phyloP scores from a whole-genome alignment of 2,329 filamentous ascomycete genomes.

The Claviceps citrina region DNA sequence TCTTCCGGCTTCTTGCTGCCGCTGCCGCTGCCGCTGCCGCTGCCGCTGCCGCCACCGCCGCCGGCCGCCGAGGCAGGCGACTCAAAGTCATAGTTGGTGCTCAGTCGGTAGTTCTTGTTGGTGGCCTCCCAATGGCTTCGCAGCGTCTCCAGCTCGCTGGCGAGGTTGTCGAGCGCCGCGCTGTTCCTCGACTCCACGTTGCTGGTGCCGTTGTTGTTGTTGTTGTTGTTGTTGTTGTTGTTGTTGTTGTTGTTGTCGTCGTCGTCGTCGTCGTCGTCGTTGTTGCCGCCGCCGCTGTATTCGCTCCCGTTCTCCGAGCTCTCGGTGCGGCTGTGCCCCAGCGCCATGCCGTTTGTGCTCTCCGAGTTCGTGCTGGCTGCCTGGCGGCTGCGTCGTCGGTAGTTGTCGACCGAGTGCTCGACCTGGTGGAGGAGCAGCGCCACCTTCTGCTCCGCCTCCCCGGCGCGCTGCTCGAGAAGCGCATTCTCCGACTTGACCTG shows the following conservation, averaged over 20 bases:
- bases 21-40: neutral
- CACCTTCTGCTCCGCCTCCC: constrained; percentile 86
- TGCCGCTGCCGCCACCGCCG: neutral
- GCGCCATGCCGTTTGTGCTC: constrained; percentile 20
- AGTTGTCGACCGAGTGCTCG: constrained; percentile 83
- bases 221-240: neutral
- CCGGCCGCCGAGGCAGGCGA: constrained; percentile 14
- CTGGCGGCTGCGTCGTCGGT: constrained; percentile 61
- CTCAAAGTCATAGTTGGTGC: constrained; percentile 81
- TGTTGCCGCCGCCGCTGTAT: constrained; percentile 22
- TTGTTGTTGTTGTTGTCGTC: neutral
- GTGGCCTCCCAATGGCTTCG: constrained; percentile 89
- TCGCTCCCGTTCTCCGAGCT: constrained; percentile 47
- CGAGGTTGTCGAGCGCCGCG: constrained; percentile 72
- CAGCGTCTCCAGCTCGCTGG: constrained; percentile 79
- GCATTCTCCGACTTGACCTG: constrained; percentile 70
- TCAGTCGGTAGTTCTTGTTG: constrained; percentile 86
- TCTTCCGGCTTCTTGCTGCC: constrained; percentile 25
- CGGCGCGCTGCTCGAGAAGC: constrained; percentile 66
- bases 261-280: neutral
- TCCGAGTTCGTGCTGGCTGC: constrained; percentile 28
- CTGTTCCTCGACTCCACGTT: constrained; percentile 37
- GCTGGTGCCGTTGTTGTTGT: constrained; percentile 26
- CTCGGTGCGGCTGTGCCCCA: constrained; percentile 35
- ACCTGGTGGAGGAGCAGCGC: constrained; percentile 88